Evolutionary conservation across 352 stramenopile species (phyloP).

Genomic region (Globisporangium paddicum): DNA sequence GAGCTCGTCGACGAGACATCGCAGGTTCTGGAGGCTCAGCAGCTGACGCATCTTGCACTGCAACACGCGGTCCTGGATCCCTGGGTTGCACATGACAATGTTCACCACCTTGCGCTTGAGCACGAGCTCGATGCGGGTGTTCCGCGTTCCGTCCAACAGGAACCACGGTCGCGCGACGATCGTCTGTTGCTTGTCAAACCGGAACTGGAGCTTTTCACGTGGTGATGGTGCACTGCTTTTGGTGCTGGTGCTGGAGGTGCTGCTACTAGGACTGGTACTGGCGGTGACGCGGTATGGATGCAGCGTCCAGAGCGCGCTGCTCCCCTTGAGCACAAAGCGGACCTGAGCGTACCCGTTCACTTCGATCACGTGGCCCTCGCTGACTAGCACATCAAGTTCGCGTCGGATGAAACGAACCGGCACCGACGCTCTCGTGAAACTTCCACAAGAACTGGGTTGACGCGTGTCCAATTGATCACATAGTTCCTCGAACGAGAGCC

Average conservation of each 20-base stretch:
- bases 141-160: conserved; percentile 64
- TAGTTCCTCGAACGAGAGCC: conserved; percentile 11
- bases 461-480: not conserved
- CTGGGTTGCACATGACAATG: conserved; percentile 69
- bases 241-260: not conserved
- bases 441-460: not conserved
- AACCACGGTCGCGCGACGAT: conserved; percentile 68
- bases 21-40: conserved; percentile 66
- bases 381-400: conserved; percentile 32
- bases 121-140: conserved; percentile 42
- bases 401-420: conserved; percentile 18
- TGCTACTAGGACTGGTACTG: conserved; percentile 2
- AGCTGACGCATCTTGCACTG: conserved; percentile 71
- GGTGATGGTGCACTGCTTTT: no score
- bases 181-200: conserved; percentile 56
- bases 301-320: conserved; percentile 53
- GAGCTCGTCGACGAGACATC: conserved; percentile 62
- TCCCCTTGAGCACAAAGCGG: conserved; percentile 44
- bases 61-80: conserved; percentile 52
- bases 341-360: conserved; percentile 56
- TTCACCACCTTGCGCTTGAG: conserved; percentile 81
- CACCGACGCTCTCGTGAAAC: not conserved
- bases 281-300: conserved; percentile 44
- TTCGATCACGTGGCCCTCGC: conserved; percentile 36
- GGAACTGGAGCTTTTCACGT: conserved; percentile 63